A percentile compares a stretch with the other conserved stretches of the same genome.
Evolutionary conservation across 1,284 basidiomycete genomes (phyloP).

Genomic region (Ustilago nuda): DNA sequence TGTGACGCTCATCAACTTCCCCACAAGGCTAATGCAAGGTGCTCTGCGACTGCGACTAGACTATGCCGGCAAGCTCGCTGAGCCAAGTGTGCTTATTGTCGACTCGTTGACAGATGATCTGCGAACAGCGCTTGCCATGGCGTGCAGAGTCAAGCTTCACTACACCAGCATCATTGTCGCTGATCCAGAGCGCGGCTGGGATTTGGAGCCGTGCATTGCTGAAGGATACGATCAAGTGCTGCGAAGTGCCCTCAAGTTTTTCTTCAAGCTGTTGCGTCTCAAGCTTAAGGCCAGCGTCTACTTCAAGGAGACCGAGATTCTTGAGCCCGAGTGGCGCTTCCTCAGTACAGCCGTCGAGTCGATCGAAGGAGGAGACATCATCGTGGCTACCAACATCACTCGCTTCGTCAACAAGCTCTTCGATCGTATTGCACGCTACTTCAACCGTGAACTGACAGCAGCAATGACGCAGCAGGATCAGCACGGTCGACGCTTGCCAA

Average conservation of each 20-base stretch:
- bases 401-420: slow-evolving; percentile 70
- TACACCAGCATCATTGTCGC: slow-evolving; percentile 87
- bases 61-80: slow-evolving; percentile 85
- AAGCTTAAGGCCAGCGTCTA: slow-evolving; percentile 96
- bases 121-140: slow-evolving; percentile 88
- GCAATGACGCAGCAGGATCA: slow-evolving; percentile 71
- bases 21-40: slow-evolving; percentile 92
- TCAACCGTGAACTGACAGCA: slow-evolving; percentile 90
- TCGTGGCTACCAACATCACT: slow-evolving; percentile 77
- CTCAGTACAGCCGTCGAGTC: slow-evolving; percentile 92
- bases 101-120: slow-evolving; percentile 96
- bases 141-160: slow-evolving; percentile 92
- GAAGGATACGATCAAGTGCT: slow-evolving; percentile 90
- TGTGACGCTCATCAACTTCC: slow-evolving; percentile 92
- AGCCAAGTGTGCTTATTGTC: slow-evolving; percentile 85
- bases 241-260: slow-evolving; percentile 85
- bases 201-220: slow-evolving; percentile 85
- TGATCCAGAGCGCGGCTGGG: slow-evolving; percentile 88
- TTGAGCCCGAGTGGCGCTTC: slow-evolving; percentile 96
- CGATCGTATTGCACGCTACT: slow-evolving; percentile 85
- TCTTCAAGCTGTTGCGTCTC: slow-evolving; percentile 94
- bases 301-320: slow-evolving; percentile 96
- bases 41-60: slow-evolving; percentile 88
- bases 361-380: slow-evolving; percentile 85
- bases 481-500: slow-evolving; percentile 30